Conservation (phyloP, 306 rosid species). For the Malus fusca region DNA sequence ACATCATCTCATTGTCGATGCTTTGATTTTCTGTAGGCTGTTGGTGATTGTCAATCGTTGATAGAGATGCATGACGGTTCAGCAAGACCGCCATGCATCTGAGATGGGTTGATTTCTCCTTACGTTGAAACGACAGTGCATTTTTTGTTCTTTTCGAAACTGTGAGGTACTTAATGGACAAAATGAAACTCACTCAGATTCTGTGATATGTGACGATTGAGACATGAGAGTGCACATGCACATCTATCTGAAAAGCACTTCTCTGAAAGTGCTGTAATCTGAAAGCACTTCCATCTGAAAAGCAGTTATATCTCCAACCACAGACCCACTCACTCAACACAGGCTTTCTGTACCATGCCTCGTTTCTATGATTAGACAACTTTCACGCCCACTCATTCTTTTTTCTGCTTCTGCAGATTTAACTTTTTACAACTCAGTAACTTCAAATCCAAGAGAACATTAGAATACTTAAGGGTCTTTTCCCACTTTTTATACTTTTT, state of each 20-base stretch:
- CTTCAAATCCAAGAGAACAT: background rate
- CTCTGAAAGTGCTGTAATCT: slow-evolving; percentile 11
- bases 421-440: background rate
- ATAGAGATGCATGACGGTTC: background rate
- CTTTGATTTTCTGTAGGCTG: background rate
- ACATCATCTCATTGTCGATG: background rate
- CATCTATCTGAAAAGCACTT: slow-evolving; percentile 11
- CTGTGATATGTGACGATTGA: background rate
- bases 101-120: background rate
- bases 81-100: background rate
- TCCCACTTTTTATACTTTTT: background rate
- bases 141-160: background rate
- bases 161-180: background rate
- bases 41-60: background rate
- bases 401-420: background rate
- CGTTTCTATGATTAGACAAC: background rate
- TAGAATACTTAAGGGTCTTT: background rate
- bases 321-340: slow-evolving; percentile 20
- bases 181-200: background rate
- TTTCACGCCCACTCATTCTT: background rate
- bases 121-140: background rate
- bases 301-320: slow-evolving; percentile 1
- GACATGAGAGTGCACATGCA: slow-evolving; percentile 11
- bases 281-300: slow-evolving; percentile 20
- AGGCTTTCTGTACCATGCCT: slow-evolving; percentile 5